Base-by-base conservation (phyloP, 2,329 filamentous ascomycete species). In the Botrytis fabae region DNA sequence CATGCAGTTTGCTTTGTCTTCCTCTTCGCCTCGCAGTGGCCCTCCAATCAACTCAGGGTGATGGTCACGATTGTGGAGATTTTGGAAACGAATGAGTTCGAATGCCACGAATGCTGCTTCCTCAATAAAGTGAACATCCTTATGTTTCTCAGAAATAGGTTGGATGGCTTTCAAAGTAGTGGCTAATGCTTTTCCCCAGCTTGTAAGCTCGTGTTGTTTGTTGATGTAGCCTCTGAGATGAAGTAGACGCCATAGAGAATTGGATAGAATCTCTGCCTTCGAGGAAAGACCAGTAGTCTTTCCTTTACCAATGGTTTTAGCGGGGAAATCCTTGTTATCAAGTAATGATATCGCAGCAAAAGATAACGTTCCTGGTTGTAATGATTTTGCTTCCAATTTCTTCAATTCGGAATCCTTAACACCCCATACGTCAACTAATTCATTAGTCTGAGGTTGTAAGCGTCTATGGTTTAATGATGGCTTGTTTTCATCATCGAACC, bases 191-290 rank as follows among this genome's bases (percentile, higher is more conserved):
- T 91, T 90, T 25, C 95, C 96, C 94, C 94, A 97, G 14, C 85
- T 83, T 14, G 95, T 97, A 74, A 98, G 86, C 74, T 91, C 89
- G 82, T 98, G 95, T 65, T 88, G 85, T 69, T 90, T 86, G 77
- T 96, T 89, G 64, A 97, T 86, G 79, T 98, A 99, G 38, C 92
- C 94, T 74, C 95, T 90, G 66, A 98, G 86, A 80, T 97, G 93
- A 35, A 99, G 86, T 82, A 98, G 96, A 72, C 94, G 90, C 92
- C 94, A 98, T 73, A 95, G 87, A 10, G 91, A 89, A 78, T 97
- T 93, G 28, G 89, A 89, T 12, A 86, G 83, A 71, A 94, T 84
- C 78, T 96, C 92, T 25, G 92, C 87, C 75, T 91, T 88, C n/a
- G 91, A 88, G 74, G 86, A 89, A 12, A 83, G 75, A 22, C 83